These are phyloP conservation scores for Camelina sativa DNA, from an alignment of 345 rosid genomes.

Conservation along the genomic window DNA sequence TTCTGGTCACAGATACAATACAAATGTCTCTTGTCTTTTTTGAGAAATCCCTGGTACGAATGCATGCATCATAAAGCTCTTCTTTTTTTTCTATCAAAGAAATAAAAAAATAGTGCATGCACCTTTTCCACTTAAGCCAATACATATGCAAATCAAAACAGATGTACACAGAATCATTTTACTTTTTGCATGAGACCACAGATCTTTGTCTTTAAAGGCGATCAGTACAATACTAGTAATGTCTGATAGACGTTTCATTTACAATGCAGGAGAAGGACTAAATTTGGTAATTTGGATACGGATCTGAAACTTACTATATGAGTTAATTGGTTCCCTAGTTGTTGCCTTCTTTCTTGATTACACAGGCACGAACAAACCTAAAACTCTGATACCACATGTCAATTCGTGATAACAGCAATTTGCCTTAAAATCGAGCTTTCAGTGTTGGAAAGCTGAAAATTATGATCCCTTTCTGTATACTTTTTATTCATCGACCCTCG, in stretches of 20 bases:
- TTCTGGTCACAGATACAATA: not conserved
- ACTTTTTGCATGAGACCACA: conserved; percentile 15
- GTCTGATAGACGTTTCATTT: not conserved
- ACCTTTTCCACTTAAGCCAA: conserved; percentile 1
- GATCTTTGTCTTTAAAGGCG: not conserved
- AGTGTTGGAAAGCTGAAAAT: too few relatives aligned
- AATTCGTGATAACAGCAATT: too few relatives aligned
- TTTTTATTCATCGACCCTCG: not conserved
- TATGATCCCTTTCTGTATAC: not conserved
- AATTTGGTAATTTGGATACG: not conserved
- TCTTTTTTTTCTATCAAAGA: not conserved
- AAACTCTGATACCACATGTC: too few relatives aligned
- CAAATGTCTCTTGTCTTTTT: conserved; percentile 21
- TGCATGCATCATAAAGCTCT: conserved; percentile 12
- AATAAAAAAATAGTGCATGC: not conserved
- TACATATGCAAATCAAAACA: not conserved
- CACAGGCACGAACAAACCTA: too few relatives aligned
- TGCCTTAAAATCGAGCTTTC: not conserved
- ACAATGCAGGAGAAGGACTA: not conserved
- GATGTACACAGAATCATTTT: conserved; percentile 1
- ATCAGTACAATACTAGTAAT: not conserved
- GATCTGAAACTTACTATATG: not conserved
- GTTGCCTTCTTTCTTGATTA: too few relatives aligned
- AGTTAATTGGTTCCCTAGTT: too few relatives aligned
- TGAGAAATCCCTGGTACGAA: not conserved